Percentiles rank a stretch among this genome's conserved stretches.
Conservation (phyloP, 116 monocot species). For the Phalaenopsis hybrid region DNA sequence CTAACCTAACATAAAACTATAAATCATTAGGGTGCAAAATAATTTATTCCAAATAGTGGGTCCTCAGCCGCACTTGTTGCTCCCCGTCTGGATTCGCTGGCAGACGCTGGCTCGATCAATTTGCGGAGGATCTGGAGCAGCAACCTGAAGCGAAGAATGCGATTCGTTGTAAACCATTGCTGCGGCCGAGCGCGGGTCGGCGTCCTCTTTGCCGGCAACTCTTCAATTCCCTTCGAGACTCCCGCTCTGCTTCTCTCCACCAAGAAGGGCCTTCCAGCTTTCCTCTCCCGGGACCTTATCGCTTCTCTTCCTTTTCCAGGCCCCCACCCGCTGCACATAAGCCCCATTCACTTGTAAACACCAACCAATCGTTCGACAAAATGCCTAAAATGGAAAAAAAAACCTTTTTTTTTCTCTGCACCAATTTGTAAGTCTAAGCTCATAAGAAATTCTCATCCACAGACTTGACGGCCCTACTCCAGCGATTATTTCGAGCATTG, state of each 20-base stretch:
- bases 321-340: too few relatives aligned
- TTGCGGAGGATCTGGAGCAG: too few relatives aligned
- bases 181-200: slow-evolving; percentile 54
- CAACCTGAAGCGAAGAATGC: slow-evolving; percentile 17
- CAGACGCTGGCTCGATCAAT: too few relatives aligned
- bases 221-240: slow-evolving; percentile 40
- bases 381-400: not conserved
- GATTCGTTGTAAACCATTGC: slow-evolving; percentile 52
- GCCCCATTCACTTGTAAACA: slow-evolving; percentile 70
- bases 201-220: slow-evolving; percentile 26
- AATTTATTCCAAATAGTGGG: too few relatives aligned
- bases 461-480: slow-evolving; percentile 65
- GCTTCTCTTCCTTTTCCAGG: slow-evolving; percentile 27
- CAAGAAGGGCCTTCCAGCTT: slow-evolving; percentile 66
- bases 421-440: not conserved
- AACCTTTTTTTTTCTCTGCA: too few relatives aligned
- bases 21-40: too few relatives aligned
- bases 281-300: slow-evolving; percentile 69
- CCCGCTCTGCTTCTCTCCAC: slow-evolving; percentile 79
- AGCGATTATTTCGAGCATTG: slow-evolving; percentile 58
- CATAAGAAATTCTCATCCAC: slow-evolving; percentile 6
- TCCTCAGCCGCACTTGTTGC: too few relatives aligned
- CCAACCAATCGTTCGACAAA: not conserved
- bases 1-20: too few relatives aligned
- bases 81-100: too few relatives aligned